These are phyloP conservation scores for Diaporthe ilicicola DNA, from an alignment of 2,329 filamentous ascomycete species.

Conservation along the genomic window DNA sequence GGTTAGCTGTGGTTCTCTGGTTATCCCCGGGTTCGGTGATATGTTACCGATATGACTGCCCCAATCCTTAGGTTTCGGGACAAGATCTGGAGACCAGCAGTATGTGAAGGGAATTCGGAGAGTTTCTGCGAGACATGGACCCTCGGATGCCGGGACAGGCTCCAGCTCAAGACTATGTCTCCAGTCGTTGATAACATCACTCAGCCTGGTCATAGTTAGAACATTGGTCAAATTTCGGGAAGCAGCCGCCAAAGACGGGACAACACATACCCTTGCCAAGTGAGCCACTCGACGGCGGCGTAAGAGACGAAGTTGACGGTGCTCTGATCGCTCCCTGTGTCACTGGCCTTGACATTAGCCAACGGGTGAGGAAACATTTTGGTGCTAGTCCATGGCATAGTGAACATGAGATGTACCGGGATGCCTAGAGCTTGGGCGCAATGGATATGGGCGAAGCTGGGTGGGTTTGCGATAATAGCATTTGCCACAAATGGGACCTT, in stretches of 20 bases:
- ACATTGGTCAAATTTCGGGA: too few species aligned
- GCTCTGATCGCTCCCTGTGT: not conserved
- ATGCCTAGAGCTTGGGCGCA: not conserved
- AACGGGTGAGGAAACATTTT: not conserved
- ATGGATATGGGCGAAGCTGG: not conserved
- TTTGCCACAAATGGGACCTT: slow-evolving; percentile 45
- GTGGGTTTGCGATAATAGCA: not conserved
- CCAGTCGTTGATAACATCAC: not conserved
- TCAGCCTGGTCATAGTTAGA: not conserved
- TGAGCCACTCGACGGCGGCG: not conserved
- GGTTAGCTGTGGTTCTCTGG: too few species aligned
- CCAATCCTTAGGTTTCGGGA: not conserved
- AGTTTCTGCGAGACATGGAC: not conserved
- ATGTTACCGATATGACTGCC: not conserved
- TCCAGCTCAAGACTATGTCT: not conserved
- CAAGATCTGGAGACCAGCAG: not conserved
- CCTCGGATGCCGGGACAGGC: not conserved
- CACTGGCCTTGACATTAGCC: not conserved
- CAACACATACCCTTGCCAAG: not conserved
- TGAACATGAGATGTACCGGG: not conserved
- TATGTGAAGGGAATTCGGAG: not conserved
- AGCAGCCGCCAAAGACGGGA: too few species aligned
- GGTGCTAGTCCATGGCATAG: not conserved
- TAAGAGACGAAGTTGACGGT: not conserved
- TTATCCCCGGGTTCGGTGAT: too few species aligned